A percentile compares a stretch with the other conserved stretches of the same genome.
Conservation (phyloP, 2,329 filamentous ascomycete species). For the Aspergillus tamarii region DNA sequence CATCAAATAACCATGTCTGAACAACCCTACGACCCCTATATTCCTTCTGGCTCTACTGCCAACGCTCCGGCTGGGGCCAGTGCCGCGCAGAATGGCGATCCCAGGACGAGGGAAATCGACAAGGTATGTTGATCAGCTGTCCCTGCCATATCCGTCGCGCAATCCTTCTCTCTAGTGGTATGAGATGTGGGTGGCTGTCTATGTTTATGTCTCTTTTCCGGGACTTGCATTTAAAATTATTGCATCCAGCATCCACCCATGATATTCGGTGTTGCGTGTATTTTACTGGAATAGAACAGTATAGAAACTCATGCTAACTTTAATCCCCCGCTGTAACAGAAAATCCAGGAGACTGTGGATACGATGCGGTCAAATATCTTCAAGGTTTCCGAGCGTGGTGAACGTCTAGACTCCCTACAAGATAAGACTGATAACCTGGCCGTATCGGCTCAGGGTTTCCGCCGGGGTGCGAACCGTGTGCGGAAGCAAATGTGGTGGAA, state of each 20-base stretch:
- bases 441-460: conserved; percentile 91
- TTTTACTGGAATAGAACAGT: background rate
- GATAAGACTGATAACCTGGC: conserved; percentile 94
- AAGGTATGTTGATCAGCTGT: conserved; percentile 65
- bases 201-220: background rate
- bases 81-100: conserved; percentile 60
- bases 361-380: conserved; percentile 98
- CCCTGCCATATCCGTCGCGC: background rate
- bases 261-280: background rate
- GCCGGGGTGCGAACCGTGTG: conserved; percentile 92
- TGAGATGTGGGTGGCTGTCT: no score
- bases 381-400: conserved; percentile 91
- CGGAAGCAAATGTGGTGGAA: conserved; percentile 99
- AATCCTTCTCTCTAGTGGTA: background rate
- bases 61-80: conserved; percentile 46
- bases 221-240: background rate
- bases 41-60: conserved; percentile 66
- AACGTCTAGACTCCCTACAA: conserved; percentile 82
- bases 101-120: conserved; percentile 75
- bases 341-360: conserved; percentile 95
- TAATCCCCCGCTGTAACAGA: conserved; percentile 55
- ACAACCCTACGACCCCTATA: conserved; percentile 84
- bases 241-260: background rate
- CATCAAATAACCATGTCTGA: conserved; percentile 55
- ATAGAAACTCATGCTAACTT: conserved; percentile 24